Evolutionary conservation across 1,284 basidiomycete species (phyloP).

Genomic region (Ustilago shanxiensis): DNA sequence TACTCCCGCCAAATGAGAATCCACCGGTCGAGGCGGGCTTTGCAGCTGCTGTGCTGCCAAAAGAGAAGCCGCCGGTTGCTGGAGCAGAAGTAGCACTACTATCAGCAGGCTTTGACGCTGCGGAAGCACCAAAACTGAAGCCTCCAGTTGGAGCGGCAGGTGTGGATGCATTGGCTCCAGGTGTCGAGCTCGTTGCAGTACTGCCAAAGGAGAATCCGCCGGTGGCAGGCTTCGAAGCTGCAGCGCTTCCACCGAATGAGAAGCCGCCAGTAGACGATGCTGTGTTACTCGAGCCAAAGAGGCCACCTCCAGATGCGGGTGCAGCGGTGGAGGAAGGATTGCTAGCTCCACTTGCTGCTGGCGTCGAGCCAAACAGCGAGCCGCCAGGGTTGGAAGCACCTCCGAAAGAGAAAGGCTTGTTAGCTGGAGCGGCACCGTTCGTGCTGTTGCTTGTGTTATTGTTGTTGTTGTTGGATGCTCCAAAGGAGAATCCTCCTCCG

Average conservation of each 20-base stretch:
- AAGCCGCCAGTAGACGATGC: constrained; percentile 29
- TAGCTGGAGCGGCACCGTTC: constrained; percentile 15
- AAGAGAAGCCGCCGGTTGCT: constrained; percentile 51
- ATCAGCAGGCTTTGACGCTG: constrained; percentile 25
- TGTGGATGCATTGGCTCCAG: constrained; percentile 7
- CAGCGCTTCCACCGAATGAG: constrained; percentile 38
- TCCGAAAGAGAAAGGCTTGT: constrained; percentile 54
- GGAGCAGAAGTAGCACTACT: constrained; percentile 36
- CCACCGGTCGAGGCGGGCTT: constrained; percentile 60
- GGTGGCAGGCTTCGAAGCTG: constrained; percentile 27
- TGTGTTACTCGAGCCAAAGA: constrained; percentile 32
- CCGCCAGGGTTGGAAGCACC: constrained; percentile 35
- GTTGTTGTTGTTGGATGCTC: constrained; percentile 33
- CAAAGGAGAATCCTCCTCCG: constrained; percentile 55
- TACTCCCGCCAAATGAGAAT: constrained; percentile 47
- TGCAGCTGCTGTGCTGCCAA: constrained; percentile 40
- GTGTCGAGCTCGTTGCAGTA: constrained; percentile 30
- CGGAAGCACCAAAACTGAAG: constrained; percentile 39
- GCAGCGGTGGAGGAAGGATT: constrained; percentile 12
- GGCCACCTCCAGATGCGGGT: constrained; percentile 22
- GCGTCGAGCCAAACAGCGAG: constrained; percentile 36
- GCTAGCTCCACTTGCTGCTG: constrained; percentile 9
- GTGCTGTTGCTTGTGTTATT: constrained; percentile 30
- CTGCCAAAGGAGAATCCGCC: constrained; percentile 57
- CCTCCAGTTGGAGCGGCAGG: constrained; percentile 26